Evolutionary conservation across 2,329 filamentous ascomycete species (phyloP).

Genomic region (Beauveria pseudobassiana): DNA sequence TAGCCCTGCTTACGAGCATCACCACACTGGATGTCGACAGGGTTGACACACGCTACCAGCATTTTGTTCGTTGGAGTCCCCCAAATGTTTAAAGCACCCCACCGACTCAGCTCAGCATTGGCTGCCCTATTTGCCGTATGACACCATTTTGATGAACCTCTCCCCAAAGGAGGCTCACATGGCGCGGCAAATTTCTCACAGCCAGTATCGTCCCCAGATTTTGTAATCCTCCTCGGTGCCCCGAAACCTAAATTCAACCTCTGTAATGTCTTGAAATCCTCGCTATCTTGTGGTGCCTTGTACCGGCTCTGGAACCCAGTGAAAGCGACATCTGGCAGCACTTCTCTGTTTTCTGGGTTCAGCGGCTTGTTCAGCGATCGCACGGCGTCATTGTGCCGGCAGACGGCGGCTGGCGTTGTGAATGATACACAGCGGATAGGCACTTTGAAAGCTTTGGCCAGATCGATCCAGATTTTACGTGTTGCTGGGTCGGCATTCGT

Average conservation of each 20-base stretch:
- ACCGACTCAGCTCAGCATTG: no score
- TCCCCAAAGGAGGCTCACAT: not conserved
- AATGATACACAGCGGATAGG: constrained; percentile 84
- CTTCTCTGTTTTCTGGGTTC: constrained; percentile 73
- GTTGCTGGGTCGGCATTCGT: constrained; percentile 84
- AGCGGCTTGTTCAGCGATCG: constrained; percentile 62
- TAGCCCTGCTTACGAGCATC: not conserved
- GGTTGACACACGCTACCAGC: not conserved
- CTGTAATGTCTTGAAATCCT: constrained; percentile 76
- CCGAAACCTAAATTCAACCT: constrained; percentile 68
- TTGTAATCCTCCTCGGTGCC: constrained; percentile 61
- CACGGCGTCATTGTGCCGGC: constrained; percentile 82
- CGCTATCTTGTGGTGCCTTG: constrained; percentile 59
- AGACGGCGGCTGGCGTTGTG: constrained; percentile 60
- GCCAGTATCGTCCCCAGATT: constrained; percentile 74
- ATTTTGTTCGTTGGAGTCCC: not conserved
- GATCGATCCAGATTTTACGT: constrained; percentile 66
- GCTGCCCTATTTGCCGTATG: no score
- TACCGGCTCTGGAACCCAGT: constrained; percentile 66
- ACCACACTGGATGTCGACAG: not conserved
- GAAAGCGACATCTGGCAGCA: constrained; percentile 76
- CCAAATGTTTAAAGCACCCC: not conserved
- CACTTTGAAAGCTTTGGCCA: constrained; percentile 63
- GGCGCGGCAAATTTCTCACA: constrained; percentile 28
- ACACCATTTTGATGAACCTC: no score